phyloP scores from a whole-genome alignment of 2,329 filamentous ascomycete genomes.

The Cordyceps tenuipes region DNA sequence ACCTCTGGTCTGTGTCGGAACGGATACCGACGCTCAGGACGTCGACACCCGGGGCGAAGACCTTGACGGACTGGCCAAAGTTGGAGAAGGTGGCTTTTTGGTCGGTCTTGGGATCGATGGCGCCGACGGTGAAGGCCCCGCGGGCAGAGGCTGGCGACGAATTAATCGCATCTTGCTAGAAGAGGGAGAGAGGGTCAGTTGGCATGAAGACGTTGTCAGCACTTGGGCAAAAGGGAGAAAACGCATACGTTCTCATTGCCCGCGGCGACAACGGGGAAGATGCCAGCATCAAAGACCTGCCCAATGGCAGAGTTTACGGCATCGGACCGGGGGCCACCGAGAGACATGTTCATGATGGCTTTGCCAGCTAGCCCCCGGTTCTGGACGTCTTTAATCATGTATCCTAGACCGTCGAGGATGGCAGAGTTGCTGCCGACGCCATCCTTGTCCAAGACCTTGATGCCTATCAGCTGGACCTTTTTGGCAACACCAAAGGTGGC shows the following conservation, averaged over 20 bases:
- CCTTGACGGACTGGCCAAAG: constrained; percentile 44
- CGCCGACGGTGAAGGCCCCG: constrained; percentile 52
- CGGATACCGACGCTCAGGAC: constrained; percentile 45
- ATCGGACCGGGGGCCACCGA: constrained; percentile 40
- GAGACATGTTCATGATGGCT: constrained; percentile 56
- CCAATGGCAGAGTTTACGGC: constrained; percentile 50
- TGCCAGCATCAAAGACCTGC: constrained; percentile 38
- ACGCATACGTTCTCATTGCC: constrained; percentile 43
- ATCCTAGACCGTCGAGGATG: constrained; percentile 53
- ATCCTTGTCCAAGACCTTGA: constrained; percentile 42
- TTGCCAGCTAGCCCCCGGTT: constrained; percentile 37
- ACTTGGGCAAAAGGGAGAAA: background rate
- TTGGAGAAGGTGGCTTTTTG: constrained; percentile 47
- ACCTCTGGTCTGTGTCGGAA: constrained; percentile 35
- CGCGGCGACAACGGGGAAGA: constrained; percentile 52
- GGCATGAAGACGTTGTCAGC: background rate
- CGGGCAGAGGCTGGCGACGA: constrained; percentile 47
- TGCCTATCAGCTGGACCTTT: constrained; percentile 37
- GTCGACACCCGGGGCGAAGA: constrained; percentile 49
- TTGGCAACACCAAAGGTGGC: constrained; percentile 49
- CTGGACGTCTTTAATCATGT: constrained; percentile 38
- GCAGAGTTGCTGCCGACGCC: constrained; percentile 29
- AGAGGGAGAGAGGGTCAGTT: background rate
- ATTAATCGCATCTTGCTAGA: constrained; percentile 37
- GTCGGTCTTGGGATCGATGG: constrained; percentile 45